Evolutionary conservation across 2,329 filamentous ascomycete genomes (phyloP).

Genomic region (Chrysoporthe deuterocubensis): DNA sequence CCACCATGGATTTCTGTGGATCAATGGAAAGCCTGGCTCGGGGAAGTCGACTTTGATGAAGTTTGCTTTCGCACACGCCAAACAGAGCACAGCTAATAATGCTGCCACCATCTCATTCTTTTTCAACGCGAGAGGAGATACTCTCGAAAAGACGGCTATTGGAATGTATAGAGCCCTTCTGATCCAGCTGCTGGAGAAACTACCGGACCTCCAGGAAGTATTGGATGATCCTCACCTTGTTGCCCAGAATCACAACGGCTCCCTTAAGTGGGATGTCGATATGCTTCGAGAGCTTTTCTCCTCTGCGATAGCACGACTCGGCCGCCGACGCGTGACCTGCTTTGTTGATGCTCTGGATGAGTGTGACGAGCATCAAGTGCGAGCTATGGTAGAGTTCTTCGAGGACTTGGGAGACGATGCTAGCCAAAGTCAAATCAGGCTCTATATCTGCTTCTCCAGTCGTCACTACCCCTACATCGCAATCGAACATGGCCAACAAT

Average conservation of each 20-base stretch:
- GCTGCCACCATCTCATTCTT: conserved; percentile 44
- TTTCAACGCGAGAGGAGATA: conserved; percentile 50
- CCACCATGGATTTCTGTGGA: conserved; percentile 47
- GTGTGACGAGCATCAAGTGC: conserved; percentile 42
- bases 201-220: conserved; percentile 37
- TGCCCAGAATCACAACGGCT: not conserved
- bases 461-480: conserved; percentile 52
- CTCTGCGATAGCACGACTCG: conserved; percentile 28
- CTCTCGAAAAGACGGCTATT: conserved; percentile 46
- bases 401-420: conserved; percentile 41
- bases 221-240: conserved; percentile 28
- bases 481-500: conserved; percentile 33
- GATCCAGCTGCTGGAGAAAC: conserved; percentile 45
- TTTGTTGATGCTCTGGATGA: conserved; percentile 34
- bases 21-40: conserved; percentile 47
- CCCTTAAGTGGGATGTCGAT: conserved; percentile 23
- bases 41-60: conserved; percentile 52
- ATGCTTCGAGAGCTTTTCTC: conserved; percentile 26
- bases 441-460: conserved; percentile 50
- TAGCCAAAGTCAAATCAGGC: conserved; percentile 11
- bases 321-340: conserved; percentile 15
- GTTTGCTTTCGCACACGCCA: conserved; percentile 33
- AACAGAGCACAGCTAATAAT: conserved; percentile 10
- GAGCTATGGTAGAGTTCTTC: conserved; percentile 49
- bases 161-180: conserved; percentile 56